Conservation (phyloP, 2,329 filamentous ascomycete genomes). For the Colletotrichum chrysophilum region DNA sequence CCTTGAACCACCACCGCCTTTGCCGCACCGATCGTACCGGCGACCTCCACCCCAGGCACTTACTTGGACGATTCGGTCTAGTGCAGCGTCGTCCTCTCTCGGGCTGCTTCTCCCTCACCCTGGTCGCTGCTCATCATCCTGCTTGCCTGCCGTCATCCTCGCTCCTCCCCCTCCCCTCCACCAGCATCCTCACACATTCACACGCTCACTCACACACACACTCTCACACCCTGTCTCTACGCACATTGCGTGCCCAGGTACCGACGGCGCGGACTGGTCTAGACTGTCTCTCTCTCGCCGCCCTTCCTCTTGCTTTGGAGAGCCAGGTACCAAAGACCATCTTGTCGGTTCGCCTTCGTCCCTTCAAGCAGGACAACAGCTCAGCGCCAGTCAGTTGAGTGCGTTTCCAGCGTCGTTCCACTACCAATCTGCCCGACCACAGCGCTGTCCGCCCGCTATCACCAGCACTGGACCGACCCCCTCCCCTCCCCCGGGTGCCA, state of each 20-base stretch:
- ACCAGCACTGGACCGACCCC: not conserved
- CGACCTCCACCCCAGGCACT: not conserved
- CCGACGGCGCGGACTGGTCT: constrained; percentile 16
- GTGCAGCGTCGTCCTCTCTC: not conserved
- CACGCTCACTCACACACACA: not conserved
- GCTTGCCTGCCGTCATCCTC: not conserved
- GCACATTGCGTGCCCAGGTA: constrained; percentile 4
- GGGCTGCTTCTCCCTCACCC: not conserved
- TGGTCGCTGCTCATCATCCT: not conserved
- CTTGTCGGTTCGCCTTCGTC: not conserved
- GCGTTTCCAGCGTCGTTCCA: not conserved
- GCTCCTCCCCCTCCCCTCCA: not conserved
- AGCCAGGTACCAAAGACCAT: not conserved
- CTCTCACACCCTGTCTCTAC: not conserved
- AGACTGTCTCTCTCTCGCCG: not conserved
- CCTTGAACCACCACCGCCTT: constrained; percentile 1
- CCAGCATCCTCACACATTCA: not conserved
- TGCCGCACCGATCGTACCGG: constrained; percentile 1
- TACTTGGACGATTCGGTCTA: not conserved
- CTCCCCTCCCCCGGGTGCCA: not conserved
- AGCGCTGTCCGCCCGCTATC: not conserved
- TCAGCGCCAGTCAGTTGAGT: not conserved
- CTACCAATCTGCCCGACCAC: not conserved
- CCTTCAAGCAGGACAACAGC: not conserved
- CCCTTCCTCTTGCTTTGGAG: not conserved